A percentile compares a stretch with the other conserved stretches of the same genome.
Conservation (phyloP, 208 protist genomes). For the Herpetomonas tarakana region DNA sequence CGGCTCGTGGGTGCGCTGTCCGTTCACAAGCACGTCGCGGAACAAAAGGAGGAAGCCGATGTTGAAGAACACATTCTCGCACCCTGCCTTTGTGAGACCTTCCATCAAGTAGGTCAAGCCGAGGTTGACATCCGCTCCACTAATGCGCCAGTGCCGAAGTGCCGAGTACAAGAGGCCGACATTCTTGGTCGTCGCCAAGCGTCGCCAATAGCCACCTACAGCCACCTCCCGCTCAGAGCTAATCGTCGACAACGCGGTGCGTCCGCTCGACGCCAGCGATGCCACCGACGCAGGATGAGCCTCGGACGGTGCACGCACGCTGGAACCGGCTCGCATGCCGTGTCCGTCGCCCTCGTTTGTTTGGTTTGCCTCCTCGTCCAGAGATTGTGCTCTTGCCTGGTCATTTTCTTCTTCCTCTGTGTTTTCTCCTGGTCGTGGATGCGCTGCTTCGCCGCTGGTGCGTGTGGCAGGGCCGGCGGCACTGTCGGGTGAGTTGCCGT, state of each 20-base stretch:
- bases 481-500: background rate
- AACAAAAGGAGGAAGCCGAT: slow-evolving; percentile 71
- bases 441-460: background rate
- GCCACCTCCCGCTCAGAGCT: slow-evolving; percentile 73
- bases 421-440: no score
- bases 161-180: slow-evolving; percentile 58
- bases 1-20: slow-evolving; percentile 56
- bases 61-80: slow-evolving; percentile 65
- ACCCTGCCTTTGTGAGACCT: slow-evolving; percentile 44
- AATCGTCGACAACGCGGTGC: slow-evolving; percentile 41
- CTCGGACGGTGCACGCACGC: slow-evolving; percentile 20
- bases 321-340: background rate
- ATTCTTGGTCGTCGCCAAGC: slow-evolving; percentile 66
- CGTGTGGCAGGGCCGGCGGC: background rate
- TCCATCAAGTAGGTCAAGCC: slow-evolving; percentile 74
- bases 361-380: no score
- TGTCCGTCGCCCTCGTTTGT: background rate
- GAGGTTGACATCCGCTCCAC: slow-evolving; percentile 78
- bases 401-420: no score
- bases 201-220: slow-evolving; percentile 63
- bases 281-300: slow-evolving; percentile 21
- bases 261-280: slow-evolving; percentile 16
- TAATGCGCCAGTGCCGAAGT: slow-evolving; percentile 74
- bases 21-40: slow-evolving; percentile 66
- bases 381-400: no score